Conservation (phyloP, 2,329 filamentous ascomycete genomes). For the Neospermospora avenae region DNA sequence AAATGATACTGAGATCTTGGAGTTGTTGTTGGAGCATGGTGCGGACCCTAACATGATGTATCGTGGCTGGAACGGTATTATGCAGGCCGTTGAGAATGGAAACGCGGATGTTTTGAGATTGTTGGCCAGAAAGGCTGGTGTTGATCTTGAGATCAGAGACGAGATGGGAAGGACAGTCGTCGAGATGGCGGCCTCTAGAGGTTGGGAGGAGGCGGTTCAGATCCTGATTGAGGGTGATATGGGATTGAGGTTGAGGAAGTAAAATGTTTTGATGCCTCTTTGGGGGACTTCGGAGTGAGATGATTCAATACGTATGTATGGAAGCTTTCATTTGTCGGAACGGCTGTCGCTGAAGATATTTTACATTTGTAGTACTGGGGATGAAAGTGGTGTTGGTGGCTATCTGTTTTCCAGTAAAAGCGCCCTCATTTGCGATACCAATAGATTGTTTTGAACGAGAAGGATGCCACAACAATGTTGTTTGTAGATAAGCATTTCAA, state of each 20-base stretch:
- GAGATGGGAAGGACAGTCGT: constrained; percentile 52
- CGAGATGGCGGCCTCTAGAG: constrained; percentile 55
- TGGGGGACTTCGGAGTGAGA: too few relatives aligned
- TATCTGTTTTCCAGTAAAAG: neutral
- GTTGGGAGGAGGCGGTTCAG: constrained; percentile 55
- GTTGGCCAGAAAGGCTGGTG: constrained; percentile 46
- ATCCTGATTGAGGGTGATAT: constrained; percentile 39
- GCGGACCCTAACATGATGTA: constrained; percentile 68
- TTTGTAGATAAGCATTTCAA: too few relatives aligned
- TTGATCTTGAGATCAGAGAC: constrained; percentile 51
- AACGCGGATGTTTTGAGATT: constrained; percentile 52
- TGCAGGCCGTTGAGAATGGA: constrained; percentile 64
- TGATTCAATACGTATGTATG: too few relatives aligned
- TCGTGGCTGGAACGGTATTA: constrained; percentile 62
- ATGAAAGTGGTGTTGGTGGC: neutral
- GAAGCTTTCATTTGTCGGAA: neutral
- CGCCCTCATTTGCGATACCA: neutral
- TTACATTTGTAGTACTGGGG: neutral
- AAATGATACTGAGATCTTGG: constrained; percentile 56
- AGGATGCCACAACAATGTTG: too few relatives aligned
- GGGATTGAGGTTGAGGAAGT: constrained; percentile 5
- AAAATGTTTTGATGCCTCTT: too few relatives aligned
- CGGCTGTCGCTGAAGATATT: neutral
- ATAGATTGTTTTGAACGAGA: too few relatives aligned
- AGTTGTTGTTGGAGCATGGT: constrained; percentile 59